Conservation (phyloP, 305 asterid species). For the Fraxinus baroniana region DNA sequence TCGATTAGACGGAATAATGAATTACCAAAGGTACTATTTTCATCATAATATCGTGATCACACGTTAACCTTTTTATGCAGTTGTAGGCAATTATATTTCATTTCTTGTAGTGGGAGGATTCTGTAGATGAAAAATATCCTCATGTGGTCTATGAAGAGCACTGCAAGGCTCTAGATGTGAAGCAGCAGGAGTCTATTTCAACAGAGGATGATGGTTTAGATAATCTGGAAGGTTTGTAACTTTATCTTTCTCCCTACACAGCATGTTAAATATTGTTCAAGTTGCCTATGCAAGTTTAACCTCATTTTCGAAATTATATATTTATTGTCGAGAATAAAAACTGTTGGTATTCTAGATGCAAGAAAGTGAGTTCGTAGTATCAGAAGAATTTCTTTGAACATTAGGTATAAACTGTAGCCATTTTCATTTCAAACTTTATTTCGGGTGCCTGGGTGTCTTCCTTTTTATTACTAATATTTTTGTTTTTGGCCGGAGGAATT, state of each 20-base stretch:
- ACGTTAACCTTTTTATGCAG: slow-evolving; percentile 10
- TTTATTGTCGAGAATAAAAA: background rate
- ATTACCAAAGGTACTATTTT: slow-evolving; percentile 71
- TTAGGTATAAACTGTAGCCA: background rate
- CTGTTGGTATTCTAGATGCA: background rate
- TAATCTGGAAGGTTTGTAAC: slow-evolving; percentile 74
- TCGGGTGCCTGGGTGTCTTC: background rate
- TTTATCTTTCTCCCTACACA: slow-evolving; percentile 12
- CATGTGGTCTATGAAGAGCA: slow-evolving; percentile 90
- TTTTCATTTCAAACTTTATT: background rate
- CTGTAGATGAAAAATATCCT: slow-evolving; percentile 77
- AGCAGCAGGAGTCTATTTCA: slow-evolving; percentile 38
- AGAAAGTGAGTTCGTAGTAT: background rate
- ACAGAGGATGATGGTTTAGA: slow-evolving; percentile 51
- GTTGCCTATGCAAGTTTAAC: slow-evolving; percentile 1
- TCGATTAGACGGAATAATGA: slow-evolving; percentile 85
- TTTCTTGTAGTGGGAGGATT: slow-evolving; percentile 81
- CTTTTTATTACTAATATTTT: background rate
- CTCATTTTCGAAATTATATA: background rate
- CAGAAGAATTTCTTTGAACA: background rate
- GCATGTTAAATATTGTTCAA: background rate
- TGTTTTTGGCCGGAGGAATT: background rate
- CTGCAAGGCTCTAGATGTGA: slow-evolving; percentile 74
- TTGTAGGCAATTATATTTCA: slow-evolving; percentile 13
- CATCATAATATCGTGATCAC: slow-evolving; percentile 5